Conservation (phyloP, 2,329 filamentous ascomycete genomes). For the Calonectria pauciramosa region DNA sequence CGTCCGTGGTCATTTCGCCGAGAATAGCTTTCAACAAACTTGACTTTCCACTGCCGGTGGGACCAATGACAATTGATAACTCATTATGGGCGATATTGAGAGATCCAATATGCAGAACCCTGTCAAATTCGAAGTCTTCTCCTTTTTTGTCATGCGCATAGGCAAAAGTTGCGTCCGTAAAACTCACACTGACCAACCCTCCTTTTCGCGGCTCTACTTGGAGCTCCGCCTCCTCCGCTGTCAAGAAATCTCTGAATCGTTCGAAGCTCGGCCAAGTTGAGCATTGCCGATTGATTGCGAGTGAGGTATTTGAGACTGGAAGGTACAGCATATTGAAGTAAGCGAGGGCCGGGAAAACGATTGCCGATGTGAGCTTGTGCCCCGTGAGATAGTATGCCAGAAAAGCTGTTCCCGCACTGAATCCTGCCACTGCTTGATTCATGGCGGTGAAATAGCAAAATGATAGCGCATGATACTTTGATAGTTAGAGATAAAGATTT, state of each 20-base stretch:
- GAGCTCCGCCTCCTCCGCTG: neutral
- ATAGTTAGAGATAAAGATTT: neutral
- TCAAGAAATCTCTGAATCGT: neutral
- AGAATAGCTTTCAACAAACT: constrained; percentile 1
- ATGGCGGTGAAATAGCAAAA: constrained; percentile 2
- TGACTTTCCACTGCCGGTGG: neutral
- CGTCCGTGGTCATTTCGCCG: neutral
- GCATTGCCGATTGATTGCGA: neutral
- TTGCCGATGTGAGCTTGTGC: neutral
- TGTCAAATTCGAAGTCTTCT: neutral
- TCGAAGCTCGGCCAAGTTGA: neutral
- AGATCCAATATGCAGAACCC: neutral
- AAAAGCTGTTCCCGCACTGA: neutral
- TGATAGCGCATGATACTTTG: neutral
- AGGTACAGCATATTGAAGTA: constrained; percentile 4
- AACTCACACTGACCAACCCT: neutral
- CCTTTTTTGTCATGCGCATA: neutral
- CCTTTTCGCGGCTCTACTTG: neutral
- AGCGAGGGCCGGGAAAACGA: neutral
- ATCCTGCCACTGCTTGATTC: neutral
- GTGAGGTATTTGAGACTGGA: neutral
- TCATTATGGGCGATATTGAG: neutral
- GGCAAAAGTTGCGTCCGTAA: neutral
- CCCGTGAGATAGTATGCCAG: neutral
- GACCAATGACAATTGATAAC: neutral